phyloP scores from a whole-genome alignment of 805 yeast genomes.

The Wickerhamomyces chambardii region DNA sequence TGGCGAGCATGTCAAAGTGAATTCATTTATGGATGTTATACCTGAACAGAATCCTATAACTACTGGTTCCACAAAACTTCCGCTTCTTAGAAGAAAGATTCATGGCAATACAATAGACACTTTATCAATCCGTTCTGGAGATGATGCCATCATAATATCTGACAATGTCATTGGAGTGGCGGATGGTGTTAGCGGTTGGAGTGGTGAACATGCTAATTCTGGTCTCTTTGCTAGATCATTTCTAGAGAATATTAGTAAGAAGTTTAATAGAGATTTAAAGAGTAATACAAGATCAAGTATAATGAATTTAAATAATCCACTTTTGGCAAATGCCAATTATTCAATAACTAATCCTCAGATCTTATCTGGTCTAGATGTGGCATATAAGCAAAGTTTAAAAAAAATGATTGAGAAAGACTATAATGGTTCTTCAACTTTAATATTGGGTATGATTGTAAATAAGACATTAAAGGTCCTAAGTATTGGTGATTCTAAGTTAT shows the following conservation, averaged over 20 bases:
- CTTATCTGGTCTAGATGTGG: constrained; percentile 28
- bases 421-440: constrained; percentile 40
- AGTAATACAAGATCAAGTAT: constrained; percentile 28
- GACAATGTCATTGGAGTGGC: constrained; percentile 45
- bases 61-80: constrained; percentile 32
- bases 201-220: constrained; percentile 33
- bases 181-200: constrained; percentile 53
- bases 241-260: constrained; percentile 38
- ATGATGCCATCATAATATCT: constrained; percentile 47
- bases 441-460: constrained; percentile 40
- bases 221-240: constrained; percentile 46
- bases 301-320: too few relatives aligned
- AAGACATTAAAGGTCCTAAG: constrained; percentile 34
- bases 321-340: too few relatives aligned
- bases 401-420: constrained; percentile 39
- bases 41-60: too few relatives aligned
- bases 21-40: constrained; percentile 41
- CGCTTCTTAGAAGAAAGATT: constrained; percentile 41
- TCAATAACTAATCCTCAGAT: neutral
- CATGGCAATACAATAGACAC: constrained; percentile 46
- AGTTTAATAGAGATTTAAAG: constrained; percentile 18
- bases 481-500: constrained; percentile 43
- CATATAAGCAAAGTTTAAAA: constrained; percentile 37
- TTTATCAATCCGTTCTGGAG: constrained; percentile 42
- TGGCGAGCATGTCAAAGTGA: constrained; percentile 26